Evolutionary conservation across 768 basidiomycete species (phyloP).

Genomic region (Boletus patriciae): DNA sequence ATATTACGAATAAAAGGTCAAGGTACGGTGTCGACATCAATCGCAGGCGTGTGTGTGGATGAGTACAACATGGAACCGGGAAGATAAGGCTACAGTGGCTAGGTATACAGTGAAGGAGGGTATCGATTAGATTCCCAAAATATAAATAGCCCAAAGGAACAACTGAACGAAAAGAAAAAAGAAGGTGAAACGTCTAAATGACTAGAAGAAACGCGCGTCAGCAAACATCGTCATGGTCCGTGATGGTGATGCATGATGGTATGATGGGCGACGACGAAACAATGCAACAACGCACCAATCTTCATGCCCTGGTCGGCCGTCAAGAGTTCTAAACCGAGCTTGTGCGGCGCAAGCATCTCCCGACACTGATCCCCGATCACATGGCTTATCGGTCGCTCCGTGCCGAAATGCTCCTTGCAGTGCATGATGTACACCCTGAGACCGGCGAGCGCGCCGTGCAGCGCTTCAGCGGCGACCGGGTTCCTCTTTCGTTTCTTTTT

Average conservation of each 20-base stretch:
- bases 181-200: constrained; percentile 34
- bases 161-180: background rate
- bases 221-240: background rate
- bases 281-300: constrained; percentile 55
- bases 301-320: constrained; percentile 79
- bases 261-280: background rate
- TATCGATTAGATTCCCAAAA: constrained; percentile 17
- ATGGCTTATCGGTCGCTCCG: constrained; percentile 54
- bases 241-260: too few species aligned
- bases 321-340: constrained; percentile 70
- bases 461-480: constrained; percentile 41
- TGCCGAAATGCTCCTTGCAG: constrained; percentile 73
- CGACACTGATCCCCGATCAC: constrained; percentile 75
- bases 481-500: constrained; percentile 42
- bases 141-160: constrained; percentile 8
- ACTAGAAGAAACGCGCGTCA: constrained; percentile 27
- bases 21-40: background rate
- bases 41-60: background rate
- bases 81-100: constrained; percentile 39
- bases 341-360: constrained; percentile 54
- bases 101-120: constrained; percentile 36
- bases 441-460: constrained; percentile 55
- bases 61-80: background rate
- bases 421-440: constrained; percentile 79
- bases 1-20: background rate